Conservation (phyloP, 768 basidiomycete genomes). For the Lactifluus hygrophoroides region DNA sequence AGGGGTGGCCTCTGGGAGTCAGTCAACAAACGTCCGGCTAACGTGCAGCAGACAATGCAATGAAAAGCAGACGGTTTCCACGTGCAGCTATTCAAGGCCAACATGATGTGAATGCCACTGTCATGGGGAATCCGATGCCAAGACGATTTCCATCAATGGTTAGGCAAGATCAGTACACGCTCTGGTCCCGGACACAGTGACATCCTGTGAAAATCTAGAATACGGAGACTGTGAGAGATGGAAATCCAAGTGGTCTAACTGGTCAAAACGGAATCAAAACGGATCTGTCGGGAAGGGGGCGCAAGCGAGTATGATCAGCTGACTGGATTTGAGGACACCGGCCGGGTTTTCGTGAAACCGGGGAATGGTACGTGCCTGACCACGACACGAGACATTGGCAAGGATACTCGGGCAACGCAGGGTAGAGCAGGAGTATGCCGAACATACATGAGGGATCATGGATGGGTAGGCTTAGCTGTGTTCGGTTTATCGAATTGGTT, state of each 20-base stretch:
- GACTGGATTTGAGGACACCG: background rate
- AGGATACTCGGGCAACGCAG: background rate
- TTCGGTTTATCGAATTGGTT: background rate
- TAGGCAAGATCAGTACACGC: background rate
- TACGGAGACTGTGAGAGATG: background rate
- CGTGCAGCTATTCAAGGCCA: background rate
- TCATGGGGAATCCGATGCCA: background rate
- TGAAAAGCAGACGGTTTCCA: constrained; percentile 1
- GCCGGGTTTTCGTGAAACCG: background rate
- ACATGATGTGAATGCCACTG: background rate
- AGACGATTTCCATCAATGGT: background rate
- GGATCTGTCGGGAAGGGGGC: background rate
- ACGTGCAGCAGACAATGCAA: constrained; percentile 1
- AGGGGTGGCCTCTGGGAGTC: background rate
- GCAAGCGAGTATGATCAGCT: background rate
- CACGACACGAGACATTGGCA: background rate
- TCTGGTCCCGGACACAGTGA: background rate
- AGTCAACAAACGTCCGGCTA: background rate
- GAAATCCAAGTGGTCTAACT: background rate
- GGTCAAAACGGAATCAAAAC: background rate
- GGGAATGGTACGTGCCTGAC: background rate
- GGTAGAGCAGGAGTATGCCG: too few species aligned
- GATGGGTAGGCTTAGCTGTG: too few species aligned
- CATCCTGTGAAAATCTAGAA: background rate
- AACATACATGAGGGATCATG: too few species aligned